Evolutionary conservation across 129 eudicot species (phyloP).

Genomic region (Escallonia herrerae): DNA sequence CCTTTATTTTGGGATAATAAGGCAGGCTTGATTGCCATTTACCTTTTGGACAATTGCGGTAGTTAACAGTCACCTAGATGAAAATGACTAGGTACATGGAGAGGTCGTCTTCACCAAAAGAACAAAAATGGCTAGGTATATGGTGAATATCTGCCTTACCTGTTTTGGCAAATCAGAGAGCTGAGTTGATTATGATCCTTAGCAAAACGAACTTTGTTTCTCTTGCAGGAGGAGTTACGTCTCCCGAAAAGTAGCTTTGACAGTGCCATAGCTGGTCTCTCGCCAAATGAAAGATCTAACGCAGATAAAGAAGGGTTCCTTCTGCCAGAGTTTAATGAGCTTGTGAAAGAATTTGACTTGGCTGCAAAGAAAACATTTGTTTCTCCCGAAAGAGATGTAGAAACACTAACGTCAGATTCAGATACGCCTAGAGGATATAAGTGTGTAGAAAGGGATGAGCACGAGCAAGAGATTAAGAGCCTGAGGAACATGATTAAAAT

Average conservation of each 20-base stretch:
- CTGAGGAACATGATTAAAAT: conserved; percentile 43
- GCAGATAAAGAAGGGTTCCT: conserved; percentile 48
- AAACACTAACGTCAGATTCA: no score
- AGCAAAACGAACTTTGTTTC: background rate
- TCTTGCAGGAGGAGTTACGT: conserved; percentile 34
- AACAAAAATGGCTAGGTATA: background rate
- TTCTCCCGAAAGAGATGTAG: conserved; percentile 14
- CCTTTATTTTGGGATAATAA: no score
- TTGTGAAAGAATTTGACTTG: conserved; percentile 46
- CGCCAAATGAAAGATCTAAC: conserved; percentile 24
- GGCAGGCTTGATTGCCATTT: no score
- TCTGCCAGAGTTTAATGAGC: conserved; percentile 58
- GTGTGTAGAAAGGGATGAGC: conserved; percentile 20
- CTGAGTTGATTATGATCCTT: background rate
- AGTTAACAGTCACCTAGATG: no score
- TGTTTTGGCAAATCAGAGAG: background rate
- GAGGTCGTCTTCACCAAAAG: no score
- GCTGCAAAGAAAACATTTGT: conserved; percentile 20
- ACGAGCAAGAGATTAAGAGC: conserved; percentile 53
- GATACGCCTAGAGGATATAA: conserved; percentile 19
- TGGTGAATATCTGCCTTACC: background rate
- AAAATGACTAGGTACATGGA: no score
- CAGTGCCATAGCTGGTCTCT: conserved; percentile 23
- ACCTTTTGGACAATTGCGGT: no score
- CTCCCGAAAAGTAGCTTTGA: conserved; percentile 15